Percentiles rank a stretch among this genome's conserved stretches.
Conservation (phyloP, 2,329 filamentous ascomycete genomes). For the Arthrobotrys pseudoclavata region DNA sequence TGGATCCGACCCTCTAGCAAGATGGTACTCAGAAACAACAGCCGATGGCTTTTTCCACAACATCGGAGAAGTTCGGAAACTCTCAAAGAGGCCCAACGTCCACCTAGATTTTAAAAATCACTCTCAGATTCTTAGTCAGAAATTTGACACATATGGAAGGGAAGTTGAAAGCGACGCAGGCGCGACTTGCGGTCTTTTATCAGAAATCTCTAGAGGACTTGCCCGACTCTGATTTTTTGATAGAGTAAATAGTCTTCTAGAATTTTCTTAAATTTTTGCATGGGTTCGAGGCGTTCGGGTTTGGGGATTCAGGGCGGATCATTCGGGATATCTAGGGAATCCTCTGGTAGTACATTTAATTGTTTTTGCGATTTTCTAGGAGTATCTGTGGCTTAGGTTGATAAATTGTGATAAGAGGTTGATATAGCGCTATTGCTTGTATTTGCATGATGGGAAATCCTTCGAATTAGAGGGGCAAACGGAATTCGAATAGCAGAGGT, state of each 20-base stretch:
- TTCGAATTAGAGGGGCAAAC: background rate
- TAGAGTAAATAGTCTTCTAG: background rate
- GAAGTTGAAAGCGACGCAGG: constrained; percentile 24
- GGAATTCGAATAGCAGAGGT: background rate
- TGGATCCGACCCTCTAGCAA: constrained; percentile 9
- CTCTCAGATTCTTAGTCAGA: background rate
- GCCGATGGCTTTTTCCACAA: constrained; percentile 40
- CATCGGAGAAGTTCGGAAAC: constrained; percentile 28
- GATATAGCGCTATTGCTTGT: background rate
- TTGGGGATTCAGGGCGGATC: too few relatives aligned
- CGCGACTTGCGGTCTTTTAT: constrained; percentile 38
- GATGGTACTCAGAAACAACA: constrained; percentile 36
- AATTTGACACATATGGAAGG: constrained; percentile 4
- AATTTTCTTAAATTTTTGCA: background rate
- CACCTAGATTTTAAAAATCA: background rate
- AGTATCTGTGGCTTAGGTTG: background rate
- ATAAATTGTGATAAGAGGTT: background rate
- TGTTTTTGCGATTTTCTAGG: background rate
- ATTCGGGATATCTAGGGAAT: too few relatives aligned
- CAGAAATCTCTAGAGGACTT: constrained; percentile 40
- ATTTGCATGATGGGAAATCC: background rate
- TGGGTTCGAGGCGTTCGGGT: constrained; percentile 11
- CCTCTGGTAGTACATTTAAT: background rate
- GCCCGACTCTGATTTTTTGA: constrained; percentile 21
- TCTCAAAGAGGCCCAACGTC: background rate